Evolutionary conservation across 208 protist genomes (phyloP), one percentile per base, ranked within the genome.

Genomic region (Naegleria lovaniensis): DNA sequence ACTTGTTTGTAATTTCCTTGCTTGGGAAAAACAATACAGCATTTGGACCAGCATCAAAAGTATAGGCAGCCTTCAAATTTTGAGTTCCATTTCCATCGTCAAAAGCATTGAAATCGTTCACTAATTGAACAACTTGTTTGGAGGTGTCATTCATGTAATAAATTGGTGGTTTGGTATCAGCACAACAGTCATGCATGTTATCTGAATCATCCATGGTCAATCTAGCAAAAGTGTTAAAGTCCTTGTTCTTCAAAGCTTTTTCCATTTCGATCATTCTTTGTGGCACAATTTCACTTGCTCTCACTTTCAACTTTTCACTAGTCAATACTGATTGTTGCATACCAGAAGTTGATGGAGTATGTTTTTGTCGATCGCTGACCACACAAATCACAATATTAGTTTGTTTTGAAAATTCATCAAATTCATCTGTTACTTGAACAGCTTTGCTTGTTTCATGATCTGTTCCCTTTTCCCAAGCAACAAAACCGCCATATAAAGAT

Each of bases 31-130:
- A 99, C 91, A 99, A 93, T 88, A 99, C 98, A 75, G 98, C 98
- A 94, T 99, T 99, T 29, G 99, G 98, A 5, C 99, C 99, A 6
- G 99, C 99, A 93, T 99, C 98, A 93, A 99, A 99, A 22, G 99
- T 99, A 95, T 99, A 99, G n/a, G 96, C 98, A 38, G 97, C 94
- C 48, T 94, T 92, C 59, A 97, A 95, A 59, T 93, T 92, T 48
- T 93, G 93, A 67, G 22, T 29, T 22, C 55, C 55, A 67, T 67
- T 67, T 67, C 55, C 55, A 67, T 67, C 55, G 22, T 67, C 55
- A 29, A 67, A 67, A 67, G 55, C 55, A 94, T 99, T 99, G 91
- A 97, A 97, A 40, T 94, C 94, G 36, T 96, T 94, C 22, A 99
- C 94, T 19, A 99, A 91, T 33, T 95, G 92, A 51, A 99, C 98